Conservation (phyloP, 345 rosid genomes). For the Salix udensis region DNA sequence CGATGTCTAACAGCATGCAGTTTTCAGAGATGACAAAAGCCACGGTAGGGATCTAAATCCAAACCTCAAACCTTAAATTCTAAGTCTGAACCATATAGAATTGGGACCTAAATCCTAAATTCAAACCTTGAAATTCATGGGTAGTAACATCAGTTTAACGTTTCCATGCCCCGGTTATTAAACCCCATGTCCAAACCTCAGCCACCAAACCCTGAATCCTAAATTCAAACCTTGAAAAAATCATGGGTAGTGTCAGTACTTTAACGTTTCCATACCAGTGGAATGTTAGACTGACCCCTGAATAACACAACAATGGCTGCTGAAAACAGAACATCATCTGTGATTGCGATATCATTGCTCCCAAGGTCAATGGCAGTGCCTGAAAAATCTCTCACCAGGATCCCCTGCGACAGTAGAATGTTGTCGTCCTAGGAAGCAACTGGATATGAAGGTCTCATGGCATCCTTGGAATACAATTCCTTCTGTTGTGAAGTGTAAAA, state of each 20-base stretch:
- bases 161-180: too few relatives aligned
- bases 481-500: constrained; percentile 59
- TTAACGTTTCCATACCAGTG: too few relatives aligned
- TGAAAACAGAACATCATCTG: constrained; percentile 57
- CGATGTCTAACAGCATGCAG: neutral
- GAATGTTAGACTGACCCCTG: constrained; percentile 54
- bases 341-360: constrained; percentile 58
- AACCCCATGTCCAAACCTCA: too few relatives aligned
- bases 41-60: neutral
- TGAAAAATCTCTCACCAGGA: constrained; percentile 38
- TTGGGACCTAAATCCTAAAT: too few relatives aligned
- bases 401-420: constrained; percentile 56
- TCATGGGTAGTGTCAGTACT: too few relatives aligned
- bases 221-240: too few relatives aligned
- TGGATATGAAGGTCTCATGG: constrained; percentile 66
- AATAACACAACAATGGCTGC: constrained; percentile 52
- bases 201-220: too few relatives aligned
- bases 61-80: too few relatives aligned
- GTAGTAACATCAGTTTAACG: too few relatives aligned
- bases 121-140: too few relatives aligned
- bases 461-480: constrained; percentile 59
- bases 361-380: constrained; percentile 62
- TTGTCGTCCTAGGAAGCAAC: constrained; percentile 59
- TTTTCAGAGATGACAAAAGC: neutral
- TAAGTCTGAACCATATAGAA: too few relatives aligned